phyloP scores from a whole-genome alignment of 176 grass and related monocot genomes.

The Phyllostachys edulis region DNA sequence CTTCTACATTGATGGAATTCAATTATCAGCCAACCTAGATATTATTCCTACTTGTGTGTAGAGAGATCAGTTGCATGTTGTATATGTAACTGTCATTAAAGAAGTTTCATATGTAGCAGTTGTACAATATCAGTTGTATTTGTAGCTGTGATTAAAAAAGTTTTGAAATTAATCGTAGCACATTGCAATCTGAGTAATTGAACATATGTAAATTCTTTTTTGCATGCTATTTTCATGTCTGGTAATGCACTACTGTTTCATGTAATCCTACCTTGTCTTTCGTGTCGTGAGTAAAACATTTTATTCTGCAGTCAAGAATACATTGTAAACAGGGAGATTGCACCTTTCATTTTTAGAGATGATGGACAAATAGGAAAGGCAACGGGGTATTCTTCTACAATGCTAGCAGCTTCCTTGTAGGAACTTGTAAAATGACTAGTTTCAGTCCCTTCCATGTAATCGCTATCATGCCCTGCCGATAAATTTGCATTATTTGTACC shows the following conservation, averaged over 20 bases:
- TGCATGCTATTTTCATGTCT: neutral
- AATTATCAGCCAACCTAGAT: neutral
- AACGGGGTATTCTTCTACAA: neutral
- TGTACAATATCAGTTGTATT: neutral
- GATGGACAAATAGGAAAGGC: neutral
- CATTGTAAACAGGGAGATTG: neutral
- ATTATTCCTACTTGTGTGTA: neutral
- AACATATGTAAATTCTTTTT: neutral
- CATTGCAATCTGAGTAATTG: neutral
- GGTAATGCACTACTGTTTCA: neutral
- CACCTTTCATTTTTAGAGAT: neutral
- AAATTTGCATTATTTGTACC: neutral
- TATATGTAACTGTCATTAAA: neutral
- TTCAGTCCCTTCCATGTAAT: neutral
- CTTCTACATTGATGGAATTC: conserved; percentile 1
- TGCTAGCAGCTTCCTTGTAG: neutral
- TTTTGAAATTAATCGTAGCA: neutral
- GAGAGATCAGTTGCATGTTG: neutral
- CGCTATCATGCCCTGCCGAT: neutral
- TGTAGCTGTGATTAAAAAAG: neutral
- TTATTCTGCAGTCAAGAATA: neutral
- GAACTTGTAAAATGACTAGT: neutral
- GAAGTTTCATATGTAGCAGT: neutral
- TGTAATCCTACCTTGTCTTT: neutral
- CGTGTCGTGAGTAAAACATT: neutral